Evolutionary conservation across 257 asterid genomes (phyloP), one percentile per base, ranked within the genome.

Genomic region (Vinca minor): DNA sequence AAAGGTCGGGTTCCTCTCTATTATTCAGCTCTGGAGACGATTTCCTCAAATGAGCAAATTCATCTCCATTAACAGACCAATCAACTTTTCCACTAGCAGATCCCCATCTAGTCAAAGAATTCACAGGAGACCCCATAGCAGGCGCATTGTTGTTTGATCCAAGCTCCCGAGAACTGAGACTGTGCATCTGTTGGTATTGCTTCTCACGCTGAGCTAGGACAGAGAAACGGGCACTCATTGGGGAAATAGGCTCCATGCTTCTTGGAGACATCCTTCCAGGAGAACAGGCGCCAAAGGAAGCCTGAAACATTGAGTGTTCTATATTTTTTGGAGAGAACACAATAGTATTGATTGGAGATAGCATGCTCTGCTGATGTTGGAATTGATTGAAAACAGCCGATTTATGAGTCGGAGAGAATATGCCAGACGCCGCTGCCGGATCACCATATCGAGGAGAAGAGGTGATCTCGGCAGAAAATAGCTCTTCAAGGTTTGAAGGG

Each of bases 401-500:
- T 67, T 85, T 87, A 58, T 83, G 98, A 9, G 92, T 78, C 0
- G 96, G 93, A 28, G 98, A 92, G 72, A 81, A 89, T 63, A 75
- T 78, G 53, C 91, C 92, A 59, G 81, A 71, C 57, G 81, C 86
- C 68, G 63, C 76, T 45, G 86, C 81, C 74, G 77, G 89, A 65
- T 89, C 98, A 25, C 86, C 67, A 70, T 73, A 92, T 71, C 94
- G 75, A 8, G 98, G 98, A 5, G 97, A 89, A 4, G 87, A 79
- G 4, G 72, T 23, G 54, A 81, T 72, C 83, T 87, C 98, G 0
- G 93, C 80, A 55, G 91, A 78, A 81, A 92, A 92, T 56, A 87
- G 82, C 63, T 92, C 98, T 25, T 92, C 96, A 17, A 92, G 94
- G 62, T 87, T 92, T n/a, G 98, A 88, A 68, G 96, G 95, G 50